Conservation (phyloP, 805 yeast genomes). For the Lipomyces lipofer region DNA sequence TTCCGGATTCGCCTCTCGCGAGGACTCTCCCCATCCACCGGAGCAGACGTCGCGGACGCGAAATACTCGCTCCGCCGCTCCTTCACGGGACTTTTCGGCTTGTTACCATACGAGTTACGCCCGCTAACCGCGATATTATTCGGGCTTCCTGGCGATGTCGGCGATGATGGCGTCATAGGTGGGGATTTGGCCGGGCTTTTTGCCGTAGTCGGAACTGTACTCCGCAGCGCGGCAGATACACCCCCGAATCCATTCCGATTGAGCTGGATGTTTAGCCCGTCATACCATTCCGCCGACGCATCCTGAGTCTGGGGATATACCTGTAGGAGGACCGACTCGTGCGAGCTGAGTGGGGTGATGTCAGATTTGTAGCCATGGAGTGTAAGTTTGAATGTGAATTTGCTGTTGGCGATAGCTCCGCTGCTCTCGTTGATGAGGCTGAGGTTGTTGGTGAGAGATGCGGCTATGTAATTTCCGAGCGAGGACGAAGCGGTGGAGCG, state of each 20-base stretch:
- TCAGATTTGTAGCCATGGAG: conserved; percentile 2
- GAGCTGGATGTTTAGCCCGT: conserved; percentile 13
- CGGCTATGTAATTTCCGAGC: too few species aligned
- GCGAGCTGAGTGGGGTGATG: neutral
- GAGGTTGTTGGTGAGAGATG: too few species aligned
- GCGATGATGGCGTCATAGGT: neutral
- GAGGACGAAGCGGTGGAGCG: neutral
- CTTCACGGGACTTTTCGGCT: too few species aligned
- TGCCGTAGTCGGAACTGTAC: conserved; percentile 24
- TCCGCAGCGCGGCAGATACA: conserved; percentile 12
- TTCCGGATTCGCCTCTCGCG: neutral
- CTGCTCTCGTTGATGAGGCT: too few species aligned
- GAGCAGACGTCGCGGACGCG: too few species aligned
- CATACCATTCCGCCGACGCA: conserved; percentile 20
- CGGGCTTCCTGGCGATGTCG: neutral
- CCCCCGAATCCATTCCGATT: conserved; percentile 17
- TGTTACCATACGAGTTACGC: too few species aligned
- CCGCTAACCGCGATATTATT: neutral
- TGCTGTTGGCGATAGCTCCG: neutral
- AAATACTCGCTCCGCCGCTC: too few species aligned
- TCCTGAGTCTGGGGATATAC: conserved; percentile 7
- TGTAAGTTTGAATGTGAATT: conserved; percentile 6
- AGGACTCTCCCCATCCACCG: too few species aligned
- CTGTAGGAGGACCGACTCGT: conserved; percentile 9
- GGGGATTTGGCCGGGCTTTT: conserved; percentile 21